A percentile compares a stretch with the other conserved stretches of the same genome.
Evolutionary conservation across 192 early-diverging fungal species (phyloP).

Genomic region (Backusella parvicylindrica): DNA sequence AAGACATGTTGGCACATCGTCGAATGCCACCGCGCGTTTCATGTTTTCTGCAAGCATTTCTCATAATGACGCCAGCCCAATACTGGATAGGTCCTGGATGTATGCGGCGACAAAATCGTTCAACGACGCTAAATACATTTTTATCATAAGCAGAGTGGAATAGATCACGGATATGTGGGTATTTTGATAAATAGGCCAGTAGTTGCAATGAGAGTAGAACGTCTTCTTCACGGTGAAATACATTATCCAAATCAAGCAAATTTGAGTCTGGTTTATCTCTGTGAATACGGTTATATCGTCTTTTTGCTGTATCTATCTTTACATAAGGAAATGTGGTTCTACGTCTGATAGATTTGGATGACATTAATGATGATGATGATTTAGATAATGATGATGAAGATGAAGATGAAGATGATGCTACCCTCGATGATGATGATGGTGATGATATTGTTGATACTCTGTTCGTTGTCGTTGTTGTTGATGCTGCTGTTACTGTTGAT

Average conservation of each 20-base stretch:
- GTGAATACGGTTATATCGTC: constrained; percentile 17
- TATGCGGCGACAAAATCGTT: constrained; percentile 65
- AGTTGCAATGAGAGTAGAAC: constrained; percentile 82
- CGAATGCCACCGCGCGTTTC: constrained; percentile 65
- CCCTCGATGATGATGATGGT: background rate
- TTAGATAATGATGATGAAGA: background rate
- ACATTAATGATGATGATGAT: background rate
- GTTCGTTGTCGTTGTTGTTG: background rate
- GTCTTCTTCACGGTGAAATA: constrained; percentile 77
- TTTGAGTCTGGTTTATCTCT: constrained; percentile 17
- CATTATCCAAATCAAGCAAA: constrained; percentile 8
- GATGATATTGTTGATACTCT: background rate
- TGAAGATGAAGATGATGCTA: no score
- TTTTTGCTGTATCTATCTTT: constrained; percentile 10
- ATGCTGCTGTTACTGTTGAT: background rate
- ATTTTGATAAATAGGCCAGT: constrained; percentile 89
- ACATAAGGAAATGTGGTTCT: constrained; percentile 23
- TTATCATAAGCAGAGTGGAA: constrained; percentile 45
- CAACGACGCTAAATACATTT: constrained; percentile 74
- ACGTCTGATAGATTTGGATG: background rate
- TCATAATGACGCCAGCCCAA: constrained; percentile 77
- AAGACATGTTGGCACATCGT: constrained; percentile 74
- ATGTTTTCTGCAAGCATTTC: constrained; percentile 77
- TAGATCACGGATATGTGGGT: constrained; percentile 71
- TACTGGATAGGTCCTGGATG: constrained; percentile 65